Percentiles rank a stretch among this genome's conserved stretches.
phyloP scores from a whole-genome alignment of 371 early-diverging fungal genomes.

The Apophysomyces sp. region DNA sequence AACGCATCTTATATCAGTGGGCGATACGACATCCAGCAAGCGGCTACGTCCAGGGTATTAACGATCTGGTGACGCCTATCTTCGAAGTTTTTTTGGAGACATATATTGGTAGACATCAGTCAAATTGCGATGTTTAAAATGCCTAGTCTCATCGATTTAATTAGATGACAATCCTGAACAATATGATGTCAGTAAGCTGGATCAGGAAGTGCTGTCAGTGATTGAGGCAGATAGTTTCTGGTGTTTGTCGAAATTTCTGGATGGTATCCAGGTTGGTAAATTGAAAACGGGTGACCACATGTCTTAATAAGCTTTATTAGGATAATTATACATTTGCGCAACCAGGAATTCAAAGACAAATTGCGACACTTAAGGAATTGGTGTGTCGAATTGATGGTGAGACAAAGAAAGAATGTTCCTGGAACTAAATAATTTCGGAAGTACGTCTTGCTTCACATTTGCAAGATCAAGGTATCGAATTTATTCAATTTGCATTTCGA shows the following conservation, averaged over 20 bases:
- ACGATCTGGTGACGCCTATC: constrained; percentile 97
- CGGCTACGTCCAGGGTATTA: constrained; percentile 99
- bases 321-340: constrained; percentile 97
- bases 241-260: constrained; percentile 93
- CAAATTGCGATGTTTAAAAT: background rate
- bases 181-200: constrained; percentile 60
- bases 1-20: constrained; percentile 95
- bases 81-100: constrained; percentile 86
- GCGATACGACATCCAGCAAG: constrained; percentile 97
- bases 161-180: constrained; percentile 69
- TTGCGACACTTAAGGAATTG: constrained; percentile 83
- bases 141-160: background rate
- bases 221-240: constrained; percentile 96
- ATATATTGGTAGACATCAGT: constrained; percentile 47
- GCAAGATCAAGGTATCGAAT: constrained; percentile 86
- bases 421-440: constrained; percentile 17
- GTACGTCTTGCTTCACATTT: constrained; percentile 82
- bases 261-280: constrained; percentile 83
- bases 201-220: constrained; percentile 58
- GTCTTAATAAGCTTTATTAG: constrained; percentile 17
- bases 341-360: constrained; percentile 94
- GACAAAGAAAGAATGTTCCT: background rate
- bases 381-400: constrained; percentile 88
- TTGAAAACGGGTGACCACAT: background rate
- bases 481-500: constrained; percentile 98